These are phyloP conservation scores for Senna tora DNA, from an alignment of 306 rosid species.

Conservation along the genomic window DNA sequence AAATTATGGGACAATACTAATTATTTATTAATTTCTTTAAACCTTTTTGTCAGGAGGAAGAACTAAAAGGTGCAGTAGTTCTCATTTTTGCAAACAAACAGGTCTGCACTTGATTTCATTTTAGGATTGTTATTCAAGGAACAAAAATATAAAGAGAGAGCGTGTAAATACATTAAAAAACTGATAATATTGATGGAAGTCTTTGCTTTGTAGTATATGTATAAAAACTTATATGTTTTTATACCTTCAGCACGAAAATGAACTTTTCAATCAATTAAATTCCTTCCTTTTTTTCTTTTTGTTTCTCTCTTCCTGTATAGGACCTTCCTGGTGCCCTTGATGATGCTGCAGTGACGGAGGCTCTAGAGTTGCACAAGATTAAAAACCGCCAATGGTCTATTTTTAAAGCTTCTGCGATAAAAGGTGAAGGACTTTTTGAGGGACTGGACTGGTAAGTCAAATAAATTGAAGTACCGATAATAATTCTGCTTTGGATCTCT, in stretches of 20 bases:
- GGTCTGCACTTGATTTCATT: constrained; percentile 39
- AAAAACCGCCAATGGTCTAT: constrained; percentile 99
- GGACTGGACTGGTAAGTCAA: constrained; percentile 79
- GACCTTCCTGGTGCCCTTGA: constrained; percentile 99
- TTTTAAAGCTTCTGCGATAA: constrained; percentile 93
- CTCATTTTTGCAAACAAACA: constrained; percentile 79
- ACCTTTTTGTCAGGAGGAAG: constrained; percentile 64
- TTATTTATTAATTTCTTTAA: background rate
- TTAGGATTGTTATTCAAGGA: constrained; percentile 7
- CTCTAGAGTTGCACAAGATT: constrained; percentile 94
- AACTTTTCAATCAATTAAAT: background rate
- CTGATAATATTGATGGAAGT: constrained; percentile 16
- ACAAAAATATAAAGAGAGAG: background rate
- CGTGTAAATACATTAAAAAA: constrained; percentile 18
- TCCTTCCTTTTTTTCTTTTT: background rate
- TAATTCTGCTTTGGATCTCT: background rate
- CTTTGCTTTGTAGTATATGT: constrained; percentile 14
- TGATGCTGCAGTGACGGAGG: constrained; percentile 91
- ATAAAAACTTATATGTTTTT: background rate
- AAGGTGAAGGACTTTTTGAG: constrained; percentile 99
- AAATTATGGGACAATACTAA: background rate
- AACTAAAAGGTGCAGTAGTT: constrained; percentile 67
- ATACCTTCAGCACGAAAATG: constrained; percentile 9
- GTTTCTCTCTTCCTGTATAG: constrained; percentile 45
- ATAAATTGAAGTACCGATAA: background rate